Evolutionary conservation across 1,284 basidiomycete species (phyloP), one percentile per base, ranked within the genome.

Genomic region (Blastosporella zonata): DNA sequence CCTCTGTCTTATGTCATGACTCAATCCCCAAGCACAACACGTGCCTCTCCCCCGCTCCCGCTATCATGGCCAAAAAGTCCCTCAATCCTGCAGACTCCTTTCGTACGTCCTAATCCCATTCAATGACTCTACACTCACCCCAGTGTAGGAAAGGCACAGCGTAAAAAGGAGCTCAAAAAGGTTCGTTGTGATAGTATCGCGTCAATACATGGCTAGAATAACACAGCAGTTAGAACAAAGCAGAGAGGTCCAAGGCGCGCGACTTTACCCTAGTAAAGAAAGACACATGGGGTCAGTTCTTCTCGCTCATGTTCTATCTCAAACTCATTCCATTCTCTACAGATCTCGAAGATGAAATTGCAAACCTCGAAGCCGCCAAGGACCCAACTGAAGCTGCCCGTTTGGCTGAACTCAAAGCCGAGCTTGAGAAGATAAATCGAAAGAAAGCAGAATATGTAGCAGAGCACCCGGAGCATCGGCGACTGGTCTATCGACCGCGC

Each of bases 131-230:
- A 35, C n/a, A 37, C 65, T 33, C 46, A 44, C 13, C 40, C n/a
- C 35, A 21, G 17, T 7, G 28, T 55, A 93, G 90, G 90, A 54
- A 96, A 96, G 71, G 82, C 87, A 6, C 84, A 87, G 62, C 77
- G 89, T 53, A 92, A 90, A 67, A 93, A 90, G 65, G 91, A 96
- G 65, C 71, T 94, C 28, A 93, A 93, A 73, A 94, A 93, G 84
- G 91, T 87, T 67, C 57, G 72, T 21, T 38, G 17, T 48, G 33
- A 37, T 42, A 27, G 23, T 52, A 51, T 43, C 39, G 47, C 54
- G 31, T 41, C n/a, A 18, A 43, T 42, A 20, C 4, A 34, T 43
- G 31, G 37, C 46, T 28, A 49, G 49, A 51, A 56, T 63, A 52
- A 59, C 53, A 47, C 53, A 76, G 66, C 64, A 84, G 81, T n/a